Evolutionary conservation across 179 eudicot genomes (phyloP), one percentile per base, ranked within the genome.

Genomic region (Actinidia chinensis): DNA sequence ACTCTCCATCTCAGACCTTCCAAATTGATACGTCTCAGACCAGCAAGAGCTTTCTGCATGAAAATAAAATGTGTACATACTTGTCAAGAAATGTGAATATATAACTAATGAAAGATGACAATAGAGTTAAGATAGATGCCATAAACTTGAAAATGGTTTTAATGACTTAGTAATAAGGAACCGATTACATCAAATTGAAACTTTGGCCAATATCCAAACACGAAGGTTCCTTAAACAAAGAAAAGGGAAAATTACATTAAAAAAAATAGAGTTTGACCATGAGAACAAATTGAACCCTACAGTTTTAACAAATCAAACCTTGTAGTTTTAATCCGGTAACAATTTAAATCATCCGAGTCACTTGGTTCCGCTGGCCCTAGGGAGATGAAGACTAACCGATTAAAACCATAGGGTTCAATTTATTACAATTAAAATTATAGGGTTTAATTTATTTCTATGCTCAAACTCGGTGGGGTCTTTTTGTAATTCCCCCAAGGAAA

Each of bases 1-100:
- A 95, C 91, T 83, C 89, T 93, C 97, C 99, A 95, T 46, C 98
- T 85, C 67, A 95, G 84, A 83, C 99, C 99, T 75, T 95, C 99
- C 89, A 95, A 79, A 84, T 95, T 60, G 80, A 95, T 95, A 36
- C 98, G 95, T 76, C 87, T 88, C 44, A 95, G 54, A 8, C 99
- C 98, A 73, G 99, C 97, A 81, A 92, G 83, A 55, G 98, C 98
- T 93, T 86, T 95, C 99, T 95, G 91, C 82, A 78, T 46, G 52
- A 63, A 42, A 52, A 77, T 56, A 54, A 76, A 79, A 64, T 22
- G 48, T 5, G 14, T 12, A n/a, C 10, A 69, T 43, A 73, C 33
- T 58, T 46, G n/a, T 40, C 68, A 22, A 15, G 58, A 9, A 28
- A 6, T 1, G 28, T 36, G 12, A 4, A 8, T 8, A 69, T 4